Percentiles rank a stretch among this genome's conserved stretches.
These are phyloP conservation scores for Mollisia scopiformis DNA, from an alignment of 2,329 filamentous ascomycete genomes.

Conservation along the genomic window DNA sequence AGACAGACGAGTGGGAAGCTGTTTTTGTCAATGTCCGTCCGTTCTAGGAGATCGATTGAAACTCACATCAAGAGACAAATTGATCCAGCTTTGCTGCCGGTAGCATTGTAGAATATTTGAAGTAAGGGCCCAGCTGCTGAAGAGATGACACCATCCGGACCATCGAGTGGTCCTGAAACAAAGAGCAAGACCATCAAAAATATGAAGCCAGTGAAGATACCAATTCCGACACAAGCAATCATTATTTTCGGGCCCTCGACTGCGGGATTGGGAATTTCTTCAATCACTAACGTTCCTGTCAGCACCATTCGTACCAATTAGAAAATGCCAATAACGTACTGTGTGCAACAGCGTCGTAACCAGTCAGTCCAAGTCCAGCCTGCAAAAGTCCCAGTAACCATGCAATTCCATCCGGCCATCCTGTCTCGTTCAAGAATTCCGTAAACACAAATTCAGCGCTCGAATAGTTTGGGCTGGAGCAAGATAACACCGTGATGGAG, in stretches of 20 bases:
- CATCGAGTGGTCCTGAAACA: slow-evolving; percentile 34
- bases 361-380: slow-evolving; percentile 55
- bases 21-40: slow-evolving; percentile 3
- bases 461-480: slow-evolving; percentile 54
- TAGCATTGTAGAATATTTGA: slow-evolving; percentile 53
- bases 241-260: slow-evolving; percentile 54
- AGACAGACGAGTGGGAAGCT: slow-evolving; percentile 65
- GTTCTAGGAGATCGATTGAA: background rate
- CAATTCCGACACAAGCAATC: slow-evolving; percentile 50
- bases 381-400: slow-evolving; percentile 57
- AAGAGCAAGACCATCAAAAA: slow-evolving; percentile 45
- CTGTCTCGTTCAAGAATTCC: slow-evolving; percentile 56
- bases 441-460: slow-evolving; percentile 54
- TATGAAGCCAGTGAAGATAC: slow-evolving; percentile 49
- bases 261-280: slow-evolving; percentile 55
- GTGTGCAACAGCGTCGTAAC: slow-evolving; percentile 41
- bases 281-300: slow-evolving; percentile 44
- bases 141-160: slow-evolving; percentile 45
- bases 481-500: slow-evolving; percentile 53
- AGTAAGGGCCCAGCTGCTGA: slow-evolving; percentile 50
- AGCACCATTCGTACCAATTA: background rate
- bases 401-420: slow-evolving; percentile 52
- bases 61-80: slow-evolving; percentile 30
- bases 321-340: slow-evolving; percentile 13
- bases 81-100: slow-evolving; percentile 40